Evolutionary conservation across 495 filamentous ascomycete species (phyloP), one percentile per base, ranked within the genome.

Genomic region (Penicillium flavigenum): DNA sequence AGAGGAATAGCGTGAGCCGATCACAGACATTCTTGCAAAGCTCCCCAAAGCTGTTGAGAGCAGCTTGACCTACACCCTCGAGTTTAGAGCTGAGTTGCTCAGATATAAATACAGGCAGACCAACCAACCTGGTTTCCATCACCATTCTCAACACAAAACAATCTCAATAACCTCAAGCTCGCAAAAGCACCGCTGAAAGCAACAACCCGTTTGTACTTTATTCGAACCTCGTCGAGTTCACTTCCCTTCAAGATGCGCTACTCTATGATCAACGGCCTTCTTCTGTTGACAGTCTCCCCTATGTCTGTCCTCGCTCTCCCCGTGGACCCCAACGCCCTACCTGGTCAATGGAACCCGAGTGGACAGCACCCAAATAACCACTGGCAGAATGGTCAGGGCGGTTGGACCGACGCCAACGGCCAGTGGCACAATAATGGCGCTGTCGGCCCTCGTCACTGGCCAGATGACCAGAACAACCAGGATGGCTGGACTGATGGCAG

Each of bases 11-110:
- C 48, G 36, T 26, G 17, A 11, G 16, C 17, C 41, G n/a, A 72
- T 70, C 61, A 84, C 83, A 55, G 81, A 81, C 38, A 68, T 58
- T 52, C 66, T 65, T 12, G 64, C 68, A 11, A 62, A 65, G n/a
- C 67, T 57, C 16, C 54, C 24, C 72, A 76, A 57, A 73, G 79
- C 41, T 74, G 80, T 14, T 66, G n/a, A 20, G 0, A 26, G 24
- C 24, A 26, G 24, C 4, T 26, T 26, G 24, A 26, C 0, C 17
- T 55, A 46, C 14, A 8, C 0, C 7, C 14, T 9, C 1, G 47
- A 47, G 31, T 34, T 41, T 46, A 45, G 32, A 60, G 56, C 39
- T 56, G 36, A 7, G n/a, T 49, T 26, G 47, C 54, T 60, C 48
- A 26, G 53, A 19, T 68, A 68, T 63, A 68, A 68, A 68, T 68